Evolutionary conservation across 345 rosid genomes (phyloP).

Genomic region (Arabis alpina): DNA sequence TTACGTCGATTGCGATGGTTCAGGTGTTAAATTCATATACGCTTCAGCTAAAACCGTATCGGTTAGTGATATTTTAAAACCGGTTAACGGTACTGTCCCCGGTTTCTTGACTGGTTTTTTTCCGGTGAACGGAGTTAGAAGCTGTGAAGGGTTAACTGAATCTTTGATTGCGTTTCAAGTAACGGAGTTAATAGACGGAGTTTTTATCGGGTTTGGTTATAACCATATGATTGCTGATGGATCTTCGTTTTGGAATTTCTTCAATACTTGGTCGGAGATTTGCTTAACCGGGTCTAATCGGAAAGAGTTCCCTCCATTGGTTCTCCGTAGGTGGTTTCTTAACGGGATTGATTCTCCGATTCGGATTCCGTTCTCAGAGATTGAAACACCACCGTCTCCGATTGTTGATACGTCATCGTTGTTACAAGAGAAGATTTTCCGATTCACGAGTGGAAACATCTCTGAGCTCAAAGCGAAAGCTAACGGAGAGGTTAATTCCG

Average conservation of each 20-base stretch:
- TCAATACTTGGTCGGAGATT: conserved; percentile 51
- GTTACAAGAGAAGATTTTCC: conserved; percentile 42
- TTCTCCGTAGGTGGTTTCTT: conserved; percentile 41
- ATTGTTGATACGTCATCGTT: conserved; percentile 6
- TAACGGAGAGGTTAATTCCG: conserved; percentile 24
- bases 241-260: conserved; percentile 47
- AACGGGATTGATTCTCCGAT: conserved; percentile 27
- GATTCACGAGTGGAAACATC: conserved; percentile 36
- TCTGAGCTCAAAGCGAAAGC: conserved; percentile 46
- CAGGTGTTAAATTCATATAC: conserved; percentile 47
- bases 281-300: conserved; percentile 32
- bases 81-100: conserved; percentile 32
- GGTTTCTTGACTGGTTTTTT: conserved; percentile 27
- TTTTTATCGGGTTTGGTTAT: conserved; percentile 37
- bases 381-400: not conserved
- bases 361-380: conserved; percentile 38
- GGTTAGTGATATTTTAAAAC: conserved; percentile 36
- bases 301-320: conserved; percentile 9
- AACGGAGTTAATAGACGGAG: conserved; percentile 46
- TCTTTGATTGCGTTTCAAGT: conserved; percentile 45
- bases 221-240: conserved; percentile 48
- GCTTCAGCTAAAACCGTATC: conserved; percentile 41
- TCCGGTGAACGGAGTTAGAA: conserved; percentile 37
- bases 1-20: conserved; percentile 40
- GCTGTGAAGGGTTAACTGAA: conserved; percentile 33